A percentile compares a stretch with the other conserved stretches of the same genome.
phyloP scores from a whole-genome alignment of 768 basidiomycete genomes.

The Hydnum rufescens region DNA sequence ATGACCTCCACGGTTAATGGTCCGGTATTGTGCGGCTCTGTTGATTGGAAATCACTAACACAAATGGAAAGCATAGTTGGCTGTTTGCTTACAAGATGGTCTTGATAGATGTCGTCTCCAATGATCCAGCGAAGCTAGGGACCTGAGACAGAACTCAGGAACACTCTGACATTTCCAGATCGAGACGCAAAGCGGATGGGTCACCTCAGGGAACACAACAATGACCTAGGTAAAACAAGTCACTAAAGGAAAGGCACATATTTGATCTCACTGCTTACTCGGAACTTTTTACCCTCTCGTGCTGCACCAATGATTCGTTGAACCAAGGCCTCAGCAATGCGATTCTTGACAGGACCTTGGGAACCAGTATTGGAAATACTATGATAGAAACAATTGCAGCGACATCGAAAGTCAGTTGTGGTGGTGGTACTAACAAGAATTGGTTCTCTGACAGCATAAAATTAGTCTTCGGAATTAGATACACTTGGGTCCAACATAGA shows the following conservation, averaged over 20 bases:
- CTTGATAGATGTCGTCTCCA: conserved; percentile 47
- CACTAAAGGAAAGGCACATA: background rate
- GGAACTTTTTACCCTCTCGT: conserved; percentile 48
- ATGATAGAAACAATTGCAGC: conserved; percentile 4
- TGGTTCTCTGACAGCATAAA: conserved; percentile 38
- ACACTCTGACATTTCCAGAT: no score
- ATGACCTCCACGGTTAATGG: conserved; percentile 74
- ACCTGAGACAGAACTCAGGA: conserved; percentile 18
- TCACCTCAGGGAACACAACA: conserved; percentile 58
- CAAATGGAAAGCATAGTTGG: conserved; percentile 15
- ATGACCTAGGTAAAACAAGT: conserved; percentile 39
- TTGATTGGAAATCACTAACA: conserved; percentile 19
- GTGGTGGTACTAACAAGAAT: conserved; percentile 39
- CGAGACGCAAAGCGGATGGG: no score
- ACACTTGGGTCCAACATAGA: conserved; percentile 5
- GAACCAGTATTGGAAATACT: conserved; percentile 59
- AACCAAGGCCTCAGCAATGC: conserved; percentile 65
- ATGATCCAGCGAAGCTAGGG: conserved; percentile 74
- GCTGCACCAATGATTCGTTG: conserved; percentile 76
- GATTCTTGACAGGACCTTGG: conserved; percentile 55
- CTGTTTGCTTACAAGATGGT: conserved; percentile 83
- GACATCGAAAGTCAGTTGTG: background rate
- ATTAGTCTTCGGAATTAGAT: conserved; percentile 10
- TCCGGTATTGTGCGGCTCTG: conserved; percentile 21
- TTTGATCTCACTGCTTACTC: conserved; percentile 23